Percentiles rank a stretch among this genome's conserved stretches.
Conservation (phyloP, 2,329 filamentous ascomycete species). For the Trichoderma harzianum region DNA sequence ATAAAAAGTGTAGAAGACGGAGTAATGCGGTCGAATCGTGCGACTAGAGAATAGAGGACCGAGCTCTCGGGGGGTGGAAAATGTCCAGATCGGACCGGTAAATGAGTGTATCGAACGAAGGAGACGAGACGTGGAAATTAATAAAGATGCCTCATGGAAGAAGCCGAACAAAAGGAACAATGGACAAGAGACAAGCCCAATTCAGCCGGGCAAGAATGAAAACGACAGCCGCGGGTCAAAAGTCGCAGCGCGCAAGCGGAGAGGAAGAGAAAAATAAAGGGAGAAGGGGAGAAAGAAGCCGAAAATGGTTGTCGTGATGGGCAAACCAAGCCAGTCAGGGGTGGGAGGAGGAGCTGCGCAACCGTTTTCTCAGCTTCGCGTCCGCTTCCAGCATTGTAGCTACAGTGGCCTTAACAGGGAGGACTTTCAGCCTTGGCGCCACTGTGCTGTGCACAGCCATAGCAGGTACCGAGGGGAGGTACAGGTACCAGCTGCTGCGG, state of each 20-base stretch:
- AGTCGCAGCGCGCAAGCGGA: slow-evolving; percentile 14
- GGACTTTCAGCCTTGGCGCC: slow-evolving; percentile 10
- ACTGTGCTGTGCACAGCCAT: slow-evolving; percentile 16
- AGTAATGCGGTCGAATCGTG: background rate
- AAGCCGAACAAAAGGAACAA: slow-evolving; percentile 15
- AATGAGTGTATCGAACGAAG: slow-evolving; percentile 21
- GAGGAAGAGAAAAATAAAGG: slow-evolving; percentile 22
- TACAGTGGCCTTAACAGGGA: slow-evolving; percentile 38
- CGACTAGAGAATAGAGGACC: background rate
- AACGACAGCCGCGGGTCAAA: slow-evolving; percentile 12
- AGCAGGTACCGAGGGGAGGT: background rate
- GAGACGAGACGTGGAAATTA: slow-evolving; percentile 13
- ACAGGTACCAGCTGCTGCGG: background rate
- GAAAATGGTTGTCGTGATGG: slow-evolving; percentile 18
- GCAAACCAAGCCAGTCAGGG: slow-evolving; percentile 20
- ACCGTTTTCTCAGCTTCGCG: slow-evolving; percentile 18
- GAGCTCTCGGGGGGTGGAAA: background rate
- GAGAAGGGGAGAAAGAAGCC: slow-evolving; percentile 19
- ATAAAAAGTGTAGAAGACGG: background rate
- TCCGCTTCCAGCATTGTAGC: slow-evolving; percentile 33
- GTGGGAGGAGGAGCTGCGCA: slow-evolving; percentile 14
- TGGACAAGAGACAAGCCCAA: slow-evolving; percentile 13
- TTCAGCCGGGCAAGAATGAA: slow-evolving; percentile 6
- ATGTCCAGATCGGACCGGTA: slow-evolving; percentile 14
- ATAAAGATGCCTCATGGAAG: slow-evolving; percentile 19